These are phyloP conservation scores for Penicillium egyptiacum DNA, from an alignment of 495 filamentous ascomycete genomes.

Conservation along the genomic window DNA sequence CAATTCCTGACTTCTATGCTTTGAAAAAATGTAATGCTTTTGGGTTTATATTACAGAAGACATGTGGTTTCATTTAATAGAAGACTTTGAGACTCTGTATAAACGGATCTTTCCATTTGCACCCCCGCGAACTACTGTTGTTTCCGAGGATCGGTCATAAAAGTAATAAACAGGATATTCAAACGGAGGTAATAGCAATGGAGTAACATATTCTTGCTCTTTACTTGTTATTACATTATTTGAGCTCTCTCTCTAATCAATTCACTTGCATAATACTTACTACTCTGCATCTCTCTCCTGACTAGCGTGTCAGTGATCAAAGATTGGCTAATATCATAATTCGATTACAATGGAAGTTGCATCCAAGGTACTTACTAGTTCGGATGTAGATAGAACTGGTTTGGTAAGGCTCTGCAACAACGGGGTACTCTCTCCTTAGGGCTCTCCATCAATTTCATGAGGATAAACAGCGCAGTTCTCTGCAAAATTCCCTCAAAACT, in stretches of 20 bases:
- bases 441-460: neutral
- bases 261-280: too few species aligned
- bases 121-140: neutral
- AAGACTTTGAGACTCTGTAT: neutral
- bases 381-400: neutral
- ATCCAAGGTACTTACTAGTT: neutral
- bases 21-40: neutral
- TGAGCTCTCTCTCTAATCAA: neutral
- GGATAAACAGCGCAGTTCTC: too few species aligned
- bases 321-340: neutral
- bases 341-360: neutral
- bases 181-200: slow-evolving; percentile 2
- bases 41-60: slow-evolving; percentile 1
- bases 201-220: neutral
- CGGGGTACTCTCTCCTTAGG: neutral
- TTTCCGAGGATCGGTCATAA: neutral
- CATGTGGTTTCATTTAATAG: neutral
- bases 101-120: slow-evolving; percentile 3
- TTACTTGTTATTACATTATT: neutral
- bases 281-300: neutral
- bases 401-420: neutral
- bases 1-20: neutral
- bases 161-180: neutral
- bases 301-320: neutral
- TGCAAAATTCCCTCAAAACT: neutral